Conservation (phyloP, 2,329 filamentous ascomycete species). For the Escovopsis sp. region DNA sequence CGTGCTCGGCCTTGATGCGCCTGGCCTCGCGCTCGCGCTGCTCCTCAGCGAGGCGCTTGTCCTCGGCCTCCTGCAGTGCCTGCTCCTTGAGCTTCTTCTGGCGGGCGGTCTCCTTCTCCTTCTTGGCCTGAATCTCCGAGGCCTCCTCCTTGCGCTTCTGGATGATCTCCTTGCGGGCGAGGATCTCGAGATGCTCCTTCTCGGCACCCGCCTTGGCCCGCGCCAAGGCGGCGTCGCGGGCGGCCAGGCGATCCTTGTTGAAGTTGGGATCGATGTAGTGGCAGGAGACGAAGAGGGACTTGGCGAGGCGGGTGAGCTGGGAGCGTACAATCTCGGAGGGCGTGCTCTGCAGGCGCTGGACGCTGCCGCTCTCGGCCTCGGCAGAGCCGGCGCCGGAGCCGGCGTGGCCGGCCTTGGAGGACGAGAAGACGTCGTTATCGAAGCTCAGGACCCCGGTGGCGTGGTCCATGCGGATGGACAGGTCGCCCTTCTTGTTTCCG, state of each 20-base stretch:
- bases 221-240: conserved; percentile 64
- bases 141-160: conserved; percentile 95
- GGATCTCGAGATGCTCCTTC: conserved; percentile 73
- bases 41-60: conserved; percentile 78
- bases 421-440: conserved; percentile 96
- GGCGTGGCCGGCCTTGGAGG: conserved; percentile 77
- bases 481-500: conserved; percentile 98
- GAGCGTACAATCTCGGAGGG: conserved; percentile 95
- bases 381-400: conserved; percentile 76
- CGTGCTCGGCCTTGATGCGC: conserved; percentile 72
- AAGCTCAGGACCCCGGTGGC: conserved; percentile 91
- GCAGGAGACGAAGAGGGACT: conserved; percentile 82
- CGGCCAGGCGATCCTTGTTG: conserved; percentile 65
- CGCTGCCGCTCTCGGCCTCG: conserved; percentile 67
- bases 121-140: conserved; percentile 73
- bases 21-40: conserved; percentile 81
- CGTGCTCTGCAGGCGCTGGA: conserved; percentile 93
- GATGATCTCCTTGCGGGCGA: conserved; percentile 79
- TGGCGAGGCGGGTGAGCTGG: conserved; percentile 81
- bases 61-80: conserved; percentile 79
- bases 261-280: conserved; percentile 89
- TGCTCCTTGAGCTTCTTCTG: conserved; percentile 77
- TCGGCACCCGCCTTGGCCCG: conserved; percentile 80
- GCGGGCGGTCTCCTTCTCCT: conserved; percentile 83
- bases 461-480: conserved; percentile 92